phyloP scores from a whole-genome alignment of 768 basidiomycete species.

The Dioszegia hungarica region DNA sequence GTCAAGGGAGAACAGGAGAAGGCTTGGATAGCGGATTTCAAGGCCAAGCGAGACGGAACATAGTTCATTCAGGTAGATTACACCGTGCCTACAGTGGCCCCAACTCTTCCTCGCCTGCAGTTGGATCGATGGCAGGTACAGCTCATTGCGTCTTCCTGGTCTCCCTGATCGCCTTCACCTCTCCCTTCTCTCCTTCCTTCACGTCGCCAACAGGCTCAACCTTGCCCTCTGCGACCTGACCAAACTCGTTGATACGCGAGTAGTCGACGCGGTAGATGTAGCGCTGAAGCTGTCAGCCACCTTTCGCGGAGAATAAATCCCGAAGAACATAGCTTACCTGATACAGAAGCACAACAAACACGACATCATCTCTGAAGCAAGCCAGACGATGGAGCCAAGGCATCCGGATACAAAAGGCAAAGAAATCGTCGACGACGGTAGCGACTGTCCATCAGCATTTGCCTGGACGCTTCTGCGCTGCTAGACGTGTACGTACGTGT shows the following conservation, averaged over 20 bases:
- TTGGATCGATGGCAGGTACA: too few species aligned
- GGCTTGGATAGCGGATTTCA: conserved; percentile 84
- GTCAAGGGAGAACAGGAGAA: conserved; percentile 53
- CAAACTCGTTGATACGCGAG: conserved; percentile 92
- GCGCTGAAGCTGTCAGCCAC: conserved; percentile 58
- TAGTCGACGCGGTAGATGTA: conserved; percentile 98
- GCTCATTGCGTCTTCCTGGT: conserved; percentile 30
- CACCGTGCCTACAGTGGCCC: too few species aligned
- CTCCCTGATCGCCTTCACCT: conserved; percentile 23
- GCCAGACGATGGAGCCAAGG: conserved; percentile 72
- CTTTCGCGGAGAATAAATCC: too few species aligned
- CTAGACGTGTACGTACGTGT: conserved; percentile 63
- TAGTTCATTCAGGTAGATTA: too few species aligned
- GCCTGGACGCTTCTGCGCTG: too few species aligned
- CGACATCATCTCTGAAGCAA: conserved; percentile 56
- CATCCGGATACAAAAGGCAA: conserved; percentile 93
- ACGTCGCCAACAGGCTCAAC: conserved; percentile 41
- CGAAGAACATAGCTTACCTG: conserved; percentile 58
- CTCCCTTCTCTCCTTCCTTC: conserved; percentile 7
- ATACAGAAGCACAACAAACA: conserved; percentile 87
- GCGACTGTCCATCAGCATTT: conserved; percentile 34
- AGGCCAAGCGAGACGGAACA: conserved; percentile 49
- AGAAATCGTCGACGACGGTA: conserved; percentile 73
- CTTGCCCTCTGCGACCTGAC: conserved; percentile 59
- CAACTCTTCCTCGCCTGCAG: too few species aligned